Percentiles rank a stretch among this genome's conserved stretches.
These are phyloP conservation scores for Ophiostoma quercus DNA, from an alignment of 2,329 filamentous ascomycete species.

Conservation along the genomic window DNA sequence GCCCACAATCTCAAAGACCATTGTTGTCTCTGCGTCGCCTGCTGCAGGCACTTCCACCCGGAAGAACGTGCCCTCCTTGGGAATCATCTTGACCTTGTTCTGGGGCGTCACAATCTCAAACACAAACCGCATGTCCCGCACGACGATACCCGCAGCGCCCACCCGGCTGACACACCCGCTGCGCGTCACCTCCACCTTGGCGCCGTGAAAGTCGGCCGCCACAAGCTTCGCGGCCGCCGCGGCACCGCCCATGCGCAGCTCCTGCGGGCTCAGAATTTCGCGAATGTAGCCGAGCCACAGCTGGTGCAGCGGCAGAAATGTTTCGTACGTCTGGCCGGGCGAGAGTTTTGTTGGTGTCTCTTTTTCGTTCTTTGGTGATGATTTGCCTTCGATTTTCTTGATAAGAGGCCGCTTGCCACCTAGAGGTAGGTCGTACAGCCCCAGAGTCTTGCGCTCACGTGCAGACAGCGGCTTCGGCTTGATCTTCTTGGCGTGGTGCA, in stretches of 20 bases:
- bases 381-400: not conserved
- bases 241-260: slow-evolving; percentile 51
- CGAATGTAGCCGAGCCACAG: slow-evolving; percentile 83
- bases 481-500: slow-evolving; percentile 31
- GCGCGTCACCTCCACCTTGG: slow-evolving; percentile 72
- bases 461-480: slow-evolving; percentile 69
- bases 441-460: slow-evolving; percentile 65
- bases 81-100: slow-evolving; percentile 69
- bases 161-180: slow-evolving; percentile 77
- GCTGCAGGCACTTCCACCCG: slow-evolving; percentile 57
- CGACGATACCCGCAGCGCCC: slow-evolving; percentile 77
- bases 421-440: slow-evolving; percentile 65
- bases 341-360: slow-evolving; percentile 30
- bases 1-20: slow-evolving; percentile 81
- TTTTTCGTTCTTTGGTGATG: not conserved
- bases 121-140: slow-evolving; percentile 79
- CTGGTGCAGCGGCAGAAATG: slow-evolving; percentile 70
- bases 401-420: not conserved
- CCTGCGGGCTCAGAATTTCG: slow-evolving; percentile 63
- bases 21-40: slow-evolving; percentile 17
- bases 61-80: slow-evolving; percentile 88
- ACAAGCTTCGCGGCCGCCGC: slow-evolving; percentile 67
- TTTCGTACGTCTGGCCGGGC: slow-evolving; percentile 59
- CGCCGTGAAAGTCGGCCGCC: slow-evolving; percentile 88
- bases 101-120: slow-evolving; percentile 75